These are phyloP conservation scores for Cyclanthera cordifolia DNA, from an alignment of 306 rosid species.

Conservation along the genomic window DNA sequence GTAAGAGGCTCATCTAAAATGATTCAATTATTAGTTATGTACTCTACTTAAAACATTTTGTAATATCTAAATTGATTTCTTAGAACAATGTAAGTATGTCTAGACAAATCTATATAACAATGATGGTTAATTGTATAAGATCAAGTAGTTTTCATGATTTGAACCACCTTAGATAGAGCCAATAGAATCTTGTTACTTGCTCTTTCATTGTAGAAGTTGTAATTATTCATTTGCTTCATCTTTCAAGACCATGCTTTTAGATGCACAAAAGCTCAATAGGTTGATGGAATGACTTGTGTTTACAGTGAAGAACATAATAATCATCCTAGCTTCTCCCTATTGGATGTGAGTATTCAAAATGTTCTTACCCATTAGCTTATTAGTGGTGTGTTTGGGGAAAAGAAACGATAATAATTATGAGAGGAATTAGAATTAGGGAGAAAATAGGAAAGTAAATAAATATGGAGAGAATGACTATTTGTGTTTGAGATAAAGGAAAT, in stretches of 20 bases:
- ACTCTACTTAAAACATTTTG: neutral
- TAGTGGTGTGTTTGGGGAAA: no score
- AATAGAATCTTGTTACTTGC: slow-evolving; percentile 19
- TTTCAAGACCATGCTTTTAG: slow-evolving; percentile 28
- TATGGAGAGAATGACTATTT: no score
- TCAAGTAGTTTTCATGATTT: no score
- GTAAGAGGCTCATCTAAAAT: neutral
- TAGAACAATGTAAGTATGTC: neutral
- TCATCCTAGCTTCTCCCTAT: neutral
- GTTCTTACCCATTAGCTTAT: neutral
- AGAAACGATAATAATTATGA: no score
- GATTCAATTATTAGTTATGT: neutral
- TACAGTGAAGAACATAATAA: slow-evolving; percentile 1
- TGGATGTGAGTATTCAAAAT: neutral
- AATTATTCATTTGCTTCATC: slow-evolving; percentile 71
- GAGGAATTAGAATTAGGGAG: no score
- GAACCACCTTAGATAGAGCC: slow-evolving; percentile 59
- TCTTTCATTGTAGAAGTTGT: slow-evolving; percentile 44
- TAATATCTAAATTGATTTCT: neutral
- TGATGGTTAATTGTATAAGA: neutral
- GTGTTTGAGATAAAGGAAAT: no score
- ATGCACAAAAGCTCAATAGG: neutral
- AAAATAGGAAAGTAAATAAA: no score
- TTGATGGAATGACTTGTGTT: slow-evolving; percentile 3
- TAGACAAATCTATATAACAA: neutral